Conservation (phyloP, 2,329 filamentous ascomycete genomes). For the Hortaea werneckii region DNA sequence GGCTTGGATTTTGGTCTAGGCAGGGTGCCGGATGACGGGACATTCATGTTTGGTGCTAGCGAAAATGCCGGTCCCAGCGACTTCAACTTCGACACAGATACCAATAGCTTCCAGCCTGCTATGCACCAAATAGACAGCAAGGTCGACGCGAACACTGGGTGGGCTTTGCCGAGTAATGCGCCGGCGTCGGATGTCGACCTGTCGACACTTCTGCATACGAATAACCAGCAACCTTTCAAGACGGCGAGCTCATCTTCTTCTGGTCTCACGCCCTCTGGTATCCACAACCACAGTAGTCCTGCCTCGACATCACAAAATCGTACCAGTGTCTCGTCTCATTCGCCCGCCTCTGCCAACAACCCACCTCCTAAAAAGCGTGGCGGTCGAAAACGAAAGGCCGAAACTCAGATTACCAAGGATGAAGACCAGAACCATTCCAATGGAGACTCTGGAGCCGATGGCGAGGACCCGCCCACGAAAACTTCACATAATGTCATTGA, state of each 20-base stretch:
- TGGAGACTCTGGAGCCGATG: slow-evolving; percentile 20
- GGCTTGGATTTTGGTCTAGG: slow-evolving; percentile 14
- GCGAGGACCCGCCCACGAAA: slow-evolving; percentile 57
- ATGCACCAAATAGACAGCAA: slow-evolving; percentile 10
- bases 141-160: slow-evolving; percentile 15
- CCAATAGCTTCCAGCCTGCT: slow-evolving; percentile 11
- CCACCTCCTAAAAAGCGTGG: slow-evolving; percentile 24
- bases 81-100: slow-evolving; percentile 17
- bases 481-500: slow-evolving; percentile 98
- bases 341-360: slow-evolving; percentile 13
- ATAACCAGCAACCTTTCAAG: slow-evolving; percentile 2
- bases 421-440: slow-evolving; percentile 39
- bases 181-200: slow-evolving; percentile 10
- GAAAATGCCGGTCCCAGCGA: slow-evolving; percentile 8
- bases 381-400: slow-evolving; percentile 27
- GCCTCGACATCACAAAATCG: slow-evolving; percentile 18
- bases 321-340: slow-evolving; percentile 18
- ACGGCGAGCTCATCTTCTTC: not conserved
- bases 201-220: slow-evolving; percentile 15
- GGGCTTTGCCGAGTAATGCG: slow-evolving; percentile 15
- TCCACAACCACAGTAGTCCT: slow-evolving; percentile 21
- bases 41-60: slow-evolving; percentile 18
- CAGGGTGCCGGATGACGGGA: slow-evolving; percentile 12
- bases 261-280: not conserved
- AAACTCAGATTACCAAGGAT: slow-evolving; percentile 14